Conservation (phyloP, 176 grass and related monocot species). For the Cenchrus fungigraminus region DNA sequence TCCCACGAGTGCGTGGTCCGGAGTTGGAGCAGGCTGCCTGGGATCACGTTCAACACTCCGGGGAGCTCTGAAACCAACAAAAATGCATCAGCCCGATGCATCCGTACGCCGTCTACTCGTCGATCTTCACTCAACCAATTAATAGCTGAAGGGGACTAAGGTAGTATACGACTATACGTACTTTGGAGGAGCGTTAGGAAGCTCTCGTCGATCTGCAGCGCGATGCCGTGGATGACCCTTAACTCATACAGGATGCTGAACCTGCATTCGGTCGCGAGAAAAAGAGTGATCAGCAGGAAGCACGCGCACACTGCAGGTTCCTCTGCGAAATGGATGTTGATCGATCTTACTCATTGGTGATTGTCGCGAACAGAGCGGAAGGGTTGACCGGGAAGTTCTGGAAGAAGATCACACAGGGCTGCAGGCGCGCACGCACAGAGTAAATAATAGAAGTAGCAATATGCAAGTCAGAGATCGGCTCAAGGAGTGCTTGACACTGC, state of each 20-base stretch:
- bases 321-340: background rate
- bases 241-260: background rate
- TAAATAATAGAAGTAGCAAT: too few relatives aligned
- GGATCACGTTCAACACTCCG: conserved; percentile 34
- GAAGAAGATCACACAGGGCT: conserved; percentile 34
- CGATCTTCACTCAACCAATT: too few relatives aligned
- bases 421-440: background rate
- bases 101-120: too few relatives aligned
- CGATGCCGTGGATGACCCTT: background rate
- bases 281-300: too few relatives aligned
- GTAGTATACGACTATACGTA: background rate
- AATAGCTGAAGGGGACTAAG: background rate
- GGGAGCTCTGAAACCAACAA: too few relatives aligned
- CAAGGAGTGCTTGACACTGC: too few relatives aligned
- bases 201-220: conserved; percentile 18
- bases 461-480: background rate
- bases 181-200: background rate
- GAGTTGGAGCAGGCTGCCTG: background rate
- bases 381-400: background rate
- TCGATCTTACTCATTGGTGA: conserved; percentile 25
- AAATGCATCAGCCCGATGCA: too few relatives aligned
- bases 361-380: background rate
- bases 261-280: background rate
- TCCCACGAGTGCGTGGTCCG: conserved; percentile 54
- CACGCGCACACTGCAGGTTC: background rate